phyloP scores from a whole-genome alignment of 2,329 filamentous ascomycete genomes.

The Berkeleyomyces rouxiae region DNA sequence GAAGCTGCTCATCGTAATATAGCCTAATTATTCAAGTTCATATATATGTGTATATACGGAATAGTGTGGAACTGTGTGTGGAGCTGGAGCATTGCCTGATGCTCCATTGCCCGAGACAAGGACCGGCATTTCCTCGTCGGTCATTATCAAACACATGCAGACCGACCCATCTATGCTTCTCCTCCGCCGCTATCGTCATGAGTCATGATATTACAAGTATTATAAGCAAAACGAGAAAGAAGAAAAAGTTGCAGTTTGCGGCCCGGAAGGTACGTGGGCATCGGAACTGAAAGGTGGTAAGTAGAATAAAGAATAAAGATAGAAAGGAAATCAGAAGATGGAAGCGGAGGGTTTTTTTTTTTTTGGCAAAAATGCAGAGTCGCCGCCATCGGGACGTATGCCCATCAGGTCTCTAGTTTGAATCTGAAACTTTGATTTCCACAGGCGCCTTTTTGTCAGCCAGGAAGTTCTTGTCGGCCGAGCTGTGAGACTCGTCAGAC shows the following conservation, averaged over 20 bases:
- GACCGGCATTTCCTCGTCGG: neutral
- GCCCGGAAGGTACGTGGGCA: neutral
- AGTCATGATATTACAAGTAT: slow-evolving; percentile 6
- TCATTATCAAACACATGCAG: neutral
- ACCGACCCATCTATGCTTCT: neutral
- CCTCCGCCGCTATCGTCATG: neutral
- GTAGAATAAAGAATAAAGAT: neutral
- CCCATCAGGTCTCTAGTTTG: neutral
- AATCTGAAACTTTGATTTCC: slow-evolving; percentile 9
- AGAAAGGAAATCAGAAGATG: neutral
- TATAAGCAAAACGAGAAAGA: slow-evolving; percentile 3
- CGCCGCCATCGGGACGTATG: neutral
- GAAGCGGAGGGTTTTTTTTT: neutral
- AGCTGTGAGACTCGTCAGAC: slow-evolving; percentile 35
- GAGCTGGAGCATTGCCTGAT: neutral
- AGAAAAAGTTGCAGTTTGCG: neutral
- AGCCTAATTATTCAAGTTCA: neutral
- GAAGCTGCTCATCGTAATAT: neutral
- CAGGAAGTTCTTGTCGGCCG: slow-evolving; percentile 16
- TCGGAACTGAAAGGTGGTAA: neutral
- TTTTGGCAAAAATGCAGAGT: neutral
- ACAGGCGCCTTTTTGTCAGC: slow-evolving; percentile 16
- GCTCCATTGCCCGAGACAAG: neutral
- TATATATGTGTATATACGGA: neutral
- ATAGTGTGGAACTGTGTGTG: neutral